A percentile compares a stretch with the other conserved stretches of the same genome.
These are phyloP conservation scores for Coniophora puteana DNA, from an alignment of 1,284 basidiomycete species.

Conservation along the genomic window DNA sequence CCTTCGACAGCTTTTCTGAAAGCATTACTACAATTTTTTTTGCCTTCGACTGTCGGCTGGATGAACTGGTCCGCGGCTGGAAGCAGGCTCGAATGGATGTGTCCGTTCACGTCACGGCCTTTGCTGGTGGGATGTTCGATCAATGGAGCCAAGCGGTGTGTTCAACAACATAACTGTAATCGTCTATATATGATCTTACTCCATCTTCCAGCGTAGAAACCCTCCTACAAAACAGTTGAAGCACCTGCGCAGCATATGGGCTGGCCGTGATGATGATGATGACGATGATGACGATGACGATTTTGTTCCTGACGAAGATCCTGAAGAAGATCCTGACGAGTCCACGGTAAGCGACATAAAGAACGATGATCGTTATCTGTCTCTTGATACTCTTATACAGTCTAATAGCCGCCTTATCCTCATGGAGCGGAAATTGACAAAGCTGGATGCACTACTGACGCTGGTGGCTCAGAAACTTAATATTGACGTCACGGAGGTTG, in stretches of 20 bases:
- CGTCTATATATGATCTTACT: neutral
- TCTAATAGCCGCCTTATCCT: too few species aligned
- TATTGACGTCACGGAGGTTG: too few species aligned
- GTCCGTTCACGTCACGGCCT: conserved; percentile 20
- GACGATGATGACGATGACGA: neutral
- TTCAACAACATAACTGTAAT: neutral
- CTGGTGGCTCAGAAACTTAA: too few species aligned
- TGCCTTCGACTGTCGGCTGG: conserved; percentile 22
- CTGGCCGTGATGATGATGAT: neutral
- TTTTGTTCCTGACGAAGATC: too few species aligned
- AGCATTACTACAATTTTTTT: conserved; percentile 19
- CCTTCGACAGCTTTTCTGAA: conserved; percentile 13
- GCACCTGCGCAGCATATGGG: too few species aligned
- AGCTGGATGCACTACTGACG: too few species aligned
- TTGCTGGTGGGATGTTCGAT: conserved; percentile 25
- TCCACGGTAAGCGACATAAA: too few species aligned
- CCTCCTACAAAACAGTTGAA: neutral
- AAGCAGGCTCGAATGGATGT: conserved; percentile 25
- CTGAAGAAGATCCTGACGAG: too few species aligned
- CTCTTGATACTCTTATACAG: too few species aligned
- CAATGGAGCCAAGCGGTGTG: conserved; percentile 19
- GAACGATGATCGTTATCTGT: too few species aligned
- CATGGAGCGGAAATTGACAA: too few species aligned
- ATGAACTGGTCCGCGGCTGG: conserved; percentile 22
- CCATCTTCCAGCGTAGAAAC: neutral